phyloP scores from a whole-genome alignment of 352 stramenopile genomes.

The Phytophthora cactorum region DNA sequence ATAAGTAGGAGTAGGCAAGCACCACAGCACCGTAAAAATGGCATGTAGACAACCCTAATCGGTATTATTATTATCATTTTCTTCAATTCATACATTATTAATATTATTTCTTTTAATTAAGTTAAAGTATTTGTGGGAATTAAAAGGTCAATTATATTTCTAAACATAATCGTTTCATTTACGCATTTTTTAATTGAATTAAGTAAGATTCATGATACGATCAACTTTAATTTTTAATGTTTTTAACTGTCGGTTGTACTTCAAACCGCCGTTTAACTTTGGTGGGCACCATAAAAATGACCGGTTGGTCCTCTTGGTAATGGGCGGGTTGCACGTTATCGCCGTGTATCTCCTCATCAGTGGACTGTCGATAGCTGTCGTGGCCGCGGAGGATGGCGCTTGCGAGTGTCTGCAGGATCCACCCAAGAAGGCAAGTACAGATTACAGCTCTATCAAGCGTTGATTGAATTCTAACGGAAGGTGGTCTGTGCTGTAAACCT shows the following conservation, averaged over 20 bases:
- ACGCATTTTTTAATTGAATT: too few relatives aligned
- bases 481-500: conserved; percentile 10
- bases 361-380: conserved; percentile 1
- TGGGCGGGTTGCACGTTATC: conserved; percentile 14
- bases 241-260: conserved; percentile 17
- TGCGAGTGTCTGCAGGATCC: conserved; percentile 38
- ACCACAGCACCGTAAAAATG: too few relatives aligned
- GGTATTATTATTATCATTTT: too few relatives aligned
- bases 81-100: too few relatives aligned
- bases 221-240: background rate
- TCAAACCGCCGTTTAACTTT: conserved; percentile 9
- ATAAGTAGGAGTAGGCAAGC: too few relatives aligned
- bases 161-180: too few relatives aligned
- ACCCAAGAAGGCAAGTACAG: conserved; percentile 27
- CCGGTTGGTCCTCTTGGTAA: conserved; percentile 20
- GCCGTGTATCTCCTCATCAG: conserved; percentile 9
- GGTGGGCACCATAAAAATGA: conserved; percentile 15
- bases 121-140: too few relatives aligned
- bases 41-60: too few relatives aligned
- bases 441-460: background rate
- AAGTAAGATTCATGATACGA: too few relatives aligned
- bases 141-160: too few relatives aligned
- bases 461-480: conserved; percentile 6
- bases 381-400: conserved; percentile 6
- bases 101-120: too few relatives aligned